phyloP scores from a whole-genome alignment of 2,329 filamentous ascomycete genomes.

The Plectosphaerella sp. region DNA sequence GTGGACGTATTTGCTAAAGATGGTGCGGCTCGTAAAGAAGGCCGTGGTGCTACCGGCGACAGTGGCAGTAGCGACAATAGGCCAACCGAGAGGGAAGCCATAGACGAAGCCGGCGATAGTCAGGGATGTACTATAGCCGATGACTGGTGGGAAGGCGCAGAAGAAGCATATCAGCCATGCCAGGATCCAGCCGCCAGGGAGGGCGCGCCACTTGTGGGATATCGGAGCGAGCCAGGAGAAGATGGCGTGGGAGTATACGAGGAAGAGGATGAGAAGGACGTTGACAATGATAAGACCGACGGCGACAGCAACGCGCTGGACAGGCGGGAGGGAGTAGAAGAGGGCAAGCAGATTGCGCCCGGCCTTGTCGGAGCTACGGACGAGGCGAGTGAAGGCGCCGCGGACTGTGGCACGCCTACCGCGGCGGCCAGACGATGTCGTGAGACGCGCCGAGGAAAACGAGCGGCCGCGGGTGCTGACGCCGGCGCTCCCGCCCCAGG shows the following conservation, averaged over 20 bases:
- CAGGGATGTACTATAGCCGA: constrained; percentile 76
- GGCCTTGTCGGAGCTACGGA: constrained; percentile 35
- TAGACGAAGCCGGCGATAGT: constrained; percentile 52
- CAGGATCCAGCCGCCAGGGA: constrained; percentile 68
- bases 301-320: constrained; percentile 58
- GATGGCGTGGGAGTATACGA: constrained; percentile 75
- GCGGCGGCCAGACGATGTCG: constrained; percentile 27
- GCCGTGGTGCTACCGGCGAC: constrained; percentile 72
- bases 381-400: constrained; percentile 30
- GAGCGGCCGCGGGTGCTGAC: constrained; percentile 8
- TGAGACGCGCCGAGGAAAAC: constrained; percentile 30
- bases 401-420: constrained; percentile 7
- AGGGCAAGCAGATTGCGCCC: constrained; percentile 39
- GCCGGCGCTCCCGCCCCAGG: constrained; percentile 26
- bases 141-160: constrained; percentile 79
- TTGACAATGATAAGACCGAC: constrained; percentile 44
- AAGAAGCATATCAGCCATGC: constrained; percentile 71
- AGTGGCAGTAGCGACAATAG: constrained; percentile 74
- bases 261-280: constrained; percentile 59
- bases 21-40: constrained; percentile 75
- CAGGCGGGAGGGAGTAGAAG: constrained; percentile 51
- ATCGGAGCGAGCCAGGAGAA: constrained; percentile 71
- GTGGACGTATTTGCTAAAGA: constrained; percentile 75
- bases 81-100: constrained; percentile 65
- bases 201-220: constrained; percentile 71